phyloP scores from a whole-genome alignment of 192 early-diverging fungal genomes.

The Geranomyces michiganensis region DNA sequence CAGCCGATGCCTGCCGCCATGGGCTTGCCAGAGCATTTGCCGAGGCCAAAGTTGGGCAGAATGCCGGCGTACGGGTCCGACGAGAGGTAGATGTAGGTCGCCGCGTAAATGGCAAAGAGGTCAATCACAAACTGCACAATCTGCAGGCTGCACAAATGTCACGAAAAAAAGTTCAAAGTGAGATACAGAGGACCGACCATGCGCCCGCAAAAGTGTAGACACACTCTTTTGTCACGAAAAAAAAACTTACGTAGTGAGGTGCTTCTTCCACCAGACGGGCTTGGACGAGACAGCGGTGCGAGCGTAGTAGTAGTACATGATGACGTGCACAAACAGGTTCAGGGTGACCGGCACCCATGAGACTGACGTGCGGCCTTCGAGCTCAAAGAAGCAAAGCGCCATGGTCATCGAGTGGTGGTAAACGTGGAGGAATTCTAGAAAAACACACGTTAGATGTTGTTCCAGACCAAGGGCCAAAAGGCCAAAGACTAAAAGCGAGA shows the following conservation, averaged over 20 bases:
- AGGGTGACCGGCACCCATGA: conserved; percentile 80
- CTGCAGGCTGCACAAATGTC: conserved; percentile 53
- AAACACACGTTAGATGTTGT: no score
- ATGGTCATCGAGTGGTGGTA: conserved; percentile 93
- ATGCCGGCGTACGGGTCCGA: conserved; percentile 6
- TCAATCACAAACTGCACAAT: conserved; percentile 91
- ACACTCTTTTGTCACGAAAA: not conserved
- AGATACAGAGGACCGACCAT: not conserved
- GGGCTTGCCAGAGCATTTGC: conserved; percentile 75
- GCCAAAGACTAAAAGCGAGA: no score
- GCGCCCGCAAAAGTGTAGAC: no score
- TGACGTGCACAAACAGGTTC: conserved; percentile 86
- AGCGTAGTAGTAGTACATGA: conserved; percentile 69
- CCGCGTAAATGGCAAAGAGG: conserved; percentile 81
- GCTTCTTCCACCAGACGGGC: conserved; percentile 91
- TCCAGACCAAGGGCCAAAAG: no score
- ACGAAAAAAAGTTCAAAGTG: not conserved
- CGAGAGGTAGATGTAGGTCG: conserved; percentile 74
- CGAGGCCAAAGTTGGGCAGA: conserved; percentile 42
- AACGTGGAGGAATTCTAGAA: conserved; percentile 78
- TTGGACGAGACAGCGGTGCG: conserved; percentile 61
- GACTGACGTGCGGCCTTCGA: conserved; percentile 46
- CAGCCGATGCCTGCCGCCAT: conserved; percentile 83
- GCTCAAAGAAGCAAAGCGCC: conserved; percentile 82
- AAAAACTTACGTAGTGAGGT: conserved; percentile 70